Evolutionary conservation across 345 rosid genomes (phyloP), one percentile per base, ranked within the genome.

Genomic region (Moricandia moricandioides): DNA sequence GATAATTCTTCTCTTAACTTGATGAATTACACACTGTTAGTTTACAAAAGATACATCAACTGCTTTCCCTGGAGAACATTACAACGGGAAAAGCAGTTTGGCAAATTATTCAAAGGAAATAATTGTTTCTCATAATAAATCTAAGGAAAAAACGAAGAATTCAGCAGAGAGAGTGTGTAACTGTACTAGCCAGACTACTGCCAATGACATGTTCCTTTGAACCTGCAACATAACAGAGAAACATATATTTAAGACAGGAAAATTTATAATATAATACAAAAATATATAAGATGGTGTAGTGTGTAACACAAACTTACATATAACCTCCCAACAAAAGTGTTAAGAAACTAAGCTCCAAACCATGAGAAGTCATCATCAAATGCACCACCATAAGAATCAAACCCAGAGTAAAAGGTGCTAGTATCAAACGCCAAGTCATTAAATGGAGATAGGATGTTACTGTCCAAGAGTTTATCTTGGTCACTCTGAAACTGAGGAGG

Each of bases 401-500:
- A 73, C 69, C 79, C 68, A 86, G 60, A 59, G 73, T 73, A 69
- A 33, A 77, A 75, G 65, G 79, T 35, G 72, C 65, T 87, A 33
- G 77, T 84, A 78, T 81, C 88, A 55, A 85, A 76, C 16, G 91
- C 8, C 70, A 85, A 74, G 81, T 74, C 82, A 35, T 71, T 65
- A 24, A 85, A 80, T 1, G 96, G 89, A 65, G 92, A 85, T 17
- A 79, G 84, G 61, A 89, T 84, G 66, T 74, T 81, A 84, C 70
- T 83, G 79, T 83, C 91, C 79, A 86, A 80, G 58, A 81, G 82
- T 62, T 84, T 81, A 3, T 87, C 89, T 79, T 86, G 92, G 52
- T 83, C 98, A 68, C 57, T 81, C 3, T 76, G 86, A 75, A 83
- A 86, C 45, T 71, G 78, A 73, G 72, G 81, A 43, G 77, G 84